Base-by-base conservation (phyloP, 2,329 filamentous ascomycete species). In the Colletotrichum sp. region DNA sequence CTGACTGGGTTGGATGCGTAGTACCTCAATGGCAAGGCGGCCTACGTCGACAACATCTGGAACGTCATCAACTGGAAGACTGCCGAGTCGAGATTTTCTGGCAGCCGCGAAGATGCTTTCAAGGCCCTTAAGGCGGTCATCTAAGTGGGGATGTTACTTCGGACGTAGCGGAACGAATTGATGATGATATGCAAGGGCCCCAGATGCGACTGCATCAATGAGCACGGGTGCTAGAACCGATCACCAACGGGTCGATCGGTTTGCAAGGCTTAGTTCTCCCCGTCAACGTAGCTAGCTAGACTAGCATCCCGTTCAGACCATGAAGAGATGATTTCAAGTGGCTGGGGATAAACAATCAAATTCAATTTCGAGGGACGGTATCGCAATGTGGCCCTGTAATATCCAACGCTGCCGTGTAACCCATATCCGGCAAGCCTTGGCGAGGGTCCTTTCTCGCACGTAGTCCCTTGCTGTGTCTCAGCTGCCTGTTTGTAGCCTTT, bases 51-150 rank as follows among this genome's bases (percentile, higher is more conserved):
- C 76, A 94, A 94, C 77, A 94, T 95, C 79, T 96, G 94, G 94
- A 92, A 92, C 39, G 91, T 96, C 36, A 92, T 96, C 81, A 95
- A 95, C 86, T 96, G 94, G 94, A 91, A 93, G 85, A 92, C 89
- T 7, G 90, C 92, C 2, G 93, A 95, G 85, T 85, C 88, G 75
- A 89, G 94, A 34, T 95, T 91, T 83, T 79, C 85, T 3, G 89
- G 90, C 4, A 85, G 79, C 6, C 84, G 84, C 6, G 87, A 88
- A 12, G 87, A 89, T 72, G 85, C 83, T 2, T 89, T 89, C 82
- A 85, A 86, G 80, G 81, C 85, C 21, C 83, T 89, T 68, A 85
- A 83, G 76, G 86, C 87, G 18, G 84, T 85, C 6, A 81, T 89
- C 74, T 88, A 82, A 80, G 21, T 30, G 18, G n/a, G 15, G 7